Conservation (phyloP, 2,329 filamentous ascomycete species). For the Niveomyces coronatus region DNA sequence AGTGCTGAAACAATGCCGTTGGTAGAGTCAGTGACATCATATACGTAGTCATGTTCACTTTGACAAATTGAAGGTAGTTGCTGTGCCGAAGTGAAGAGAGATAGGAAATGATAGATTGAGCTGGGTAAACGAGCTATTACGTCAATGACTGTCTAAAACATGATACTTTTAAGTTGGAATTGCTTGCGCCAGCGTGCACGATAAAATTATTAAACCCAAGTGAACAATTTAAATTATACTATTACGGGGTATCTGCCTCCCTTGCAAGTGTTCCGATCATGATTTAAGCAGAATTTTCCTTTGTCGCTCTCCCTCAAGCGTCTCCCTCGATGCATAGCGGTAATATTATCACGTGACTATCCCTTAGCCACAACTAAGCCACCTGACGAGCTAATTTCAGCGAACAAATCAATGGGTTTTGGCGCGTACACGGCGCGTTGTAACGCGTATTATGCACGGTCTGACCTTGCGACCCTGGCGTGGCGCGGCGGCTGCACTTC, state of each 20-base stretch:
- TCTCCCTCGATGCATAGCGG: neutral
- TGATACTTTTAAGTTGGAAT: neutral
- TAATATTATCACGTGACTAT: neutral
- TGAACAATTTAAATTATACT: too few species aligned
- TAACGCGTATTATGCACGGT: constrained; percentile 17
- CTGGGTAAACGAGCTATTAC: neutral
- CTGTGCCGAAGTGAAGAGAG: neutral
- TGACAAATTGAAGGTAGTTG: neutral
- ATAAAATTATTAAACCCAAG: too few species aligned
- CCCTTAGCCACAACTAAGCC: constrained; percentile 3
- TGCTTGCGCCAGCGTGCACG: too few species aligned
- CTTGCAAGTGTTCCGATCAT: too few species aligned
- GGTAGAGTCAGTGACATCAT: constrained; percentile 72
- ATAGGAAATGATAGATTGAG: neutral
- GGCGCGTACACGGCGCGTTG: constrained; percentile 19
- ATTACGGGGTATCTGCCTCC: too few species aligned
- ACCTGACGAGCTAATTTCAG: neutral
- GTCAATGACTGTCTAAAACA: neutral
- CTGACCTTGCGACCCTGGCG: constrained; percentile 9
- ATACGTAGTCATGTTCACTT: constrained; percentile 58
- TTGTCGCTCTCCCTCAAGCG: too few species aligned
- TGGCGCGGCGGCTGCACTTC: constrained; percentile 15
- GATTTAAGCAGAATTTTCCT: too few species aligned
- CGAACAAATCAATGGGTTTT: constrained; percentile 21
- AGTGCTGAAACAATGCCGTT: constrained; percentile 56